Evolutionary conservation across 2,329 filamentous ascomycete species (phyloP).

Genomic region (Pyricularia pennisetigena): DNA sequence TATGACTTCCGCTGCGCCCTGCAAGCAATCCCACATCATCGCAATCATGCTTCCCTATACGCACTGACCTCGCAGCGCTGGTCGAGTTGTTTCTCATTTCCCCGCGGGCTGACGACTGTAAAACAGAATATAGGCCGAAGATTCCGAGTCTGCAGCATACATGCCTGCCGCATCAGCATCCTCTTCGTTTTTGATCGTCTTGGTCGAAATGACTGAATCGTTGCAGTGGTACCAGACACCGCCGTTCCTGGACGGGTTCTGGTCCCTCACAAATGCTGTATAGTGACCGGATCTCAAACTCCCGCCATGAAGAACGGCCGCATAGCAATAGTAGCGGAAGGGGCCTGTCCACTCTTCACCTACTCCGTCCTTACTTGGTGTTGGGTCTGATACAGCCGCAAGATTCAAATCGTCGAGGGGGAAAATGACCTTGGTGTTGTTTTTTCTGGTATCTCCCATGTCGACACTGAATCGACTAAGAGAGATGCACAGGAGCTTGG

Average conservation of each 20-base stretch:
- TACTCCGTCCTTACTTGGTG: conserved; percentile 7
- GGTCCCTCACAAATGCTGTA: conserved; percentile 57
- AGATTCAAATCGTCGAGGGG: conserved; percentile 61
- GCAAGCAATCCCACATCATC: background rate
- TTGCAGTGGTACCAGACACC: conserved; percentile 40
- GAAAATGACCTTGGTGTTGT: conserved; percentile 58
- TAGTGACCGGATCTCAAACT: conserved; percentile 71
- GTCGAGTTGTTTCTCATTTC: background rate
- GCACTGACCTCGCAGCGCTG: background rate
- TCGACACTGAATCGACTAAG: conserved; percentile 46
- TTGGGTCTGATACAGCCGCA: conserved; percentile 25
- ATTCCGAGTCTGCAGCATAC: conserved; percentile 11
- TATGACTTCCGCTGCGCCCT: background rate
- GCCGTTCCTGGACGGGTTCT: conserved; percentile 26
- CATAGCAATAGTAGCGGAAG: conserved; percentile 78
- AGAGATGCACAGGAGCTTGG: conserved; percentile 68
- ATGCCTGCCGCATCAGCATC: conserved; percentile 11
- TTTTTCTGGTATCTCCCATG: conserved; percentile 13
- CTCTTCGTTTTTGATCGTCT: conserved; percentile 12
- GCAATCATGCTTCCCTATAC: background rate
- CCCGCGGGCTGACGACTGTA: conserved; percentile 6
- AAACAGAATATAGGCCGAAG: conserved; percentile 14
- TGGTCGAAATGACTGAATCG: conserved; percentile 22
- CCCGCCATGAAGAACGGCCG: conserved; percentile 69
- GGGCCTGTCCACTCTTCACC: conserved; percentile 25